These are phyloP conservation scores for Xylaria multiplex DNA, from an alignment of 2,329 filamentous ascomycete genomes.

Conservation along the genomic window DNA sequence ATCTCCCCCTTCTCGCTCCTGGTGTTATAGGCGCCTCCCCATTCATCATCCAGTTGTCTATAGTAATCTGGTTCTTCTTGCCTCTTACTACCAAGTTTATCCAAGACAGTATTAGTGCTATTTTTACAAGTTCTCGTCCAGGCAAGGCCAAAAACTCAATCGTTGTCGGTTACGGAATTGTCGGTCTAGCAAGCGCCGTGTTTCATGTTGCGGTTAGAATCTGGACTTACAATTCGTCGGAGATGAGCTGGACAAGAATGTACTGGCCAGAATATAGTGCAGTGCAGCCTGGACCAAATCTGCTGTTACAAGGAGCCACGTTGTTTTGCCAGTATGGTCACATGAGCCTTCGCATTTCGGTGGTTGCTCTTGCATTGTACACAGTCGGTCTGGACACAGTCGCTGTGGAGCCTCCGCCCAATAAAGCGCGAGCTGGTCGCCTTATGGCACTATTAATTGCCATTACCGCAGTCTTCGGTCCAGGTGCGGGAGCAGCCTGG, in stretches of 20 bases:
- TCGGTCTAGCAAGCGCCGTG: slow-evolving; percentile 11
- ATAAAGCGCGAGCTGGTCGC: neutral
- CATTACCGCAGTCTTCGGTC: no score
- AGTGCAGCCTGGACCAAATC: slow-evolving; percentile 8
- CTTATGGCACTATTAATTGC: neutral
- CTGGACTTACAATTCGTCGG: neutral
- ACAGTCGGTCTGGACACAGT: neutral
- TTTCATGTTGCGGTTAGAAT: slow-evolving; percentile 6
- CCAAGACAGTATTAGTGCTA: neutral
- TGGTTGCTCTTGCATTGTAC: slow-evolving; percentile 1
- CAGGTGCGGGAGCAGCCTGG: no score
- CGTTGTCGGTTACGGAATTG: slow-evolving; percentile 4
- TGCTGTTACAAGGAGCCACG: slow-evolving; percentile 5
- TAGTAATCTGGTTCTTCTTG: slow-evolving; percentile 15
- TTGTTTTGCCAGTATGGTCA: slow-evolving; percentile 21
- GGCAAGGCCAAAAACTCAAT: neutral
- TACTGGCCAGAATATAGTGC: slow-evolving; percentile 16
- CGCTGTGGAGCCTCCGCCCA: neutral
- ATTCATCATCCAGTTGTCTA: slow-evolving; percentile 11
- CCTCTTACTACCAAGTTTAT: slow-evolving; percentile 6
- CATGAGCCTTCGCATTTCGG: neutral
- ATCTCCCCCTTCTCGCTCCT: neutral
- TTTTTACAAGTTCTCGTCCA: neutral
- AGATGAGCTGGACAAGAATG: slow-evolving; percentile 12
- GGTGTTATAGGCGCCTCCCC: slow-evolving; percentile 8